Evolutionary conservation across 495 filamentous ascomycete genomes (phyloP), one percentile per base, ranked within the genome.

Genomic region (Corynascus novoguineensis): DNA sequence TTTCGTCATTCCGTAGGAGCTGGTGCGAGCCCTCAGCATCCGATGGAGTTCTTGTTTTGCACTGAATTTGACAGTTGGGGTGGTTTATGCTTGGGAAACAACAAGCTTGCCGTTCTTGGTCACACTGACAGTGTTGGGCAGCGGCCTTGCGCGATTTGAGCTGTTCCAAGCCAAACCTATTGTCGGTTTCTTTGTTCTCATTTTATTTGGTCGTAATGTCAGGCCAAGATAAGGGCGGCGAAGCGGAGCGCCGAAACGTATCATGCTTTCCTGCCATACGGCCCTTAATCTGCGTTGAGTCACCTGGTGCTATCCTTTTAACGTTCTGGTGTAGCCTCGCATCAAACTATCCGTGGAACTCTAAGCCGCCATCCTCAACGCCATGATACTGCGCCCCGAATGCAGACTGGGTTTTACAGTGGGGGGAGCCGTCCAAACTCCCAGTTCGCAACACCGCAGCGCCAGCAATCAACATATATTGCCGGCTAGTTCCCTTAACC

Each of bases 261-360:
- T 28, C 17, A 14, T 34, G 51, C 12, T 24, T 27, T 15, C 37
- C 25, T 53, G 50, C 50, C 27, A 32, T 41, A 53, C 50, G 27
- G 37, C 38, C 51, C 51, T 53, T 53, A 34, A 44, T 44, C 45
- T 31, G 32, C 49, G 32, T 37, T 21, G 14, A 37, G 48, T 17
- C 28, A 22, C 50, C 50, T 22, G n/a, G 35, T 41, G 35, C 21
- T 12, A 19, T 53, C 22, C 32, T 21, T n/a, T 19, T 25, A 29
- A 29, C 35, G 14, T 27, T 5, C 9, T 53, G 37, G 24, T 53
- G 50, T 42, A 53, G 22, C 51, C 28, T 47, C 17, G 12, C 46
- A 40, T 53, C 37, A 44, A 12, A 31, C 10, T 42, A 37, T 22
- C 25, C 11, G 51, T 53, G 51, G 17, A 37, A 53, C 37, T 28